phyloP scores from a whole-genome alignment of 2,329 filamentous ascomycete species.

The Aspergillus viridinutans region DNA sequence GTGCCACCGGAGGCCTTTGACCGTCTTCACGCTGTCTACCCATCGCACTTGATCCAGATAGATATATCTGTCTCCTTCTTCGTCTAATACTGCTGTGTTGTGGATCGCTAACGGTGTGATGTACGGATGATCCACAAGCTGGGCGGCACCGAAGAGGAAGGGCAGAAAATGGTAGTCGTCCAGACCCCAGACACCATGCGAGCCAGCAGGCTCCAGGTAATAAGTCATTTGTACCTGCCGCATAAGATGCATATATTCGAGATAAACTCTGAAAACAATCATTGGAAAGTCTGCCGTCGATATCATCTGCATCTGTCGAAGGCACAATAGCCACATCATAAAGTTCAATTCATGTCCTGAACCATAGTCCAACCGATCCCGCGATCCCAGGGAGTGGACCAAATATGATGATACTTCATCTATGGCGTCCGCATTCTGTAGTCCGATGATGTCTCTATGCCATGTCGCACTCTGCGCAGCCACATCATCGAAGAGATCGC shows the following conservation, averaged over 20 bases:
- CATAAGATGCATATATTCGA: conserved; percentile 80
- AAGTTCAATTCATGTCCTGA: conserved; percentile 98
- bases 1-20: conserved; percentile 92
- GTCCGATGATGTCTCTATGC: conserved; percentile 39
- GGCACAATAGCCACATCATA: conserved; percentile 90
- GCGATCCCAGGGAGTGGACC: conserved; percentile 77
- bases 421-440: conserved; percentile 48
- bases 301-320: conserved; percentile 72
- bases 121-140: conserved; percentile 78
- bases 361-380: conserved; percentile 86
- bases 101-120: conserved; percentile 80
- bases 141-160: conserved; percentile 89
- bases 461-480: conserved; percentile 36
- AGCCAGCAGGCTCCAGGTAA: conserved; percentile 94
- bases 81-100: conserved; percentile 80
- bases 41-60: conserved; percentile 92
- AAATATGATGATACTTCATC: conserved; percentile 77
- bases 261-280: conserved; percentile 73
- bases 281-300: conserved; percentile 63
- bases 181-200: conserved; percentile 95
- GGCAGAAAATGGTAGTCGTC: conserved; percentile 98
- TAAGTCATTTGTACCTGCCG: conserved; percentile 83
- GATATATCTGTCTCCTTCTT: conserved; percentile 76
- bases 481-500: conserved; percentile 64
- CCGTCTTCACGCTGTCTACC: conserved; percentile 94